phyloP scores from a whole-genome alignment of 768 basidiomycete species.

The Leucocoprinus sp. region DNA sequence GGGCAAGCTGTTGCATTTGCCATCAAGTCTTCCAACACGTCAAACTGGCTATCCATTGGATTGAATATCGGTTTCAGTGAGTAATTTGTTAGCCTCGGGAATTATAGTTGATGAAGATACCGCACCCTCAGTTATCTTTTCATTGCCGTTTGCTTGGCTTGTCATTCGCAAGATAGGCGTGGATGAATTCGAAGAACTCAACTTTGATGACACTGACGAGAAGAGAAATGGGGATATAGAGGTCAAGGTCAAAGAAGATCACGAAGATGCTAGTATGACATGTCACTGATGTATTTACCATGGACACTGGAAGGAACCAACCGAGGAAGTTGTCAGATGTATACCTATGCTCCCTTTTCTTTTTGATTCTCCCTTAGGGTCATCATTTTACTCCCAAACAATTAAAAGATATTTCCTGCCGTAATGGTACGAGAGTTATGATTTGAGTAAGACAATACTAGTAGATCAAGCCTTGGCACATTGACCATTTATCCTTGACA shows the following conservation, averaged over 20 bases:
- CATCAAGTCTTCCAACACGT: conserved; percentile 25
- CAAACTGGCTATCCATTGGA: conserved; percentile 26
- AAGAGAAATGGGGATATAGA: background rate
- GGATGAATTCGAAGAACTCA: conserved; percentile 20
- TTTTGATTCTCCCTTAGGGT: too few species aligned
- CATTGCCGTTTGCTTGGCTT: conserved; percentile 24
- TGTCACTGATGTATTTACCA: too few species aligned
- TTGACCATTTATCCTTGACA: too few species aligned
- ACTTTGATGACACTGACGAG: conserved; percentile 10
- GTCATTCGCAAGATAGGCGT: conserved; percentile 25
- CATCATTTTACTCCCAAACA: too few species aligned
- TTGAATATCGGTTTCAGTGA: conserved; percentile 25
- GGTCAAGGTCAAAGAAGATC: background rate
- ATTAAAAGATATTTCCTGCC: too few species aligned
- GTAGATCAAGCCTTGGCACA: too few species aligned
- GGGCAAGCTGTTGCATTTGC: conserved; percentile 27
- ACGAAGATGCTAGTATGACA: conserved; percentile 1
- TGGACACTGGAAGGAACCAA: too few species aligned
- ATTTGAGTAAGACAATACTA: too few species aligned
- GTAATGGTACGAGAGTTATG: too few species aligned
- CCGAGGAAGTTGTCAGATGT: too few species aligned
- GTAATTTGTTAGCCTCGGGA: conserved; percentile 11
- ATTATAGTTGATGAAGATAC: background rate
- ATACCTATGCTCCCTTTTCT: too few species aligned
- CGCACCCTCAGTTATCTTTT: conserved; percentile 18